A percentile compares a stretch with the other conserved stretches of the same genome.
phyloP scores from a whole-genome alignment of 2,329 filamentous ascomycete species.

The Microcyclospora pomicola region DNA sequence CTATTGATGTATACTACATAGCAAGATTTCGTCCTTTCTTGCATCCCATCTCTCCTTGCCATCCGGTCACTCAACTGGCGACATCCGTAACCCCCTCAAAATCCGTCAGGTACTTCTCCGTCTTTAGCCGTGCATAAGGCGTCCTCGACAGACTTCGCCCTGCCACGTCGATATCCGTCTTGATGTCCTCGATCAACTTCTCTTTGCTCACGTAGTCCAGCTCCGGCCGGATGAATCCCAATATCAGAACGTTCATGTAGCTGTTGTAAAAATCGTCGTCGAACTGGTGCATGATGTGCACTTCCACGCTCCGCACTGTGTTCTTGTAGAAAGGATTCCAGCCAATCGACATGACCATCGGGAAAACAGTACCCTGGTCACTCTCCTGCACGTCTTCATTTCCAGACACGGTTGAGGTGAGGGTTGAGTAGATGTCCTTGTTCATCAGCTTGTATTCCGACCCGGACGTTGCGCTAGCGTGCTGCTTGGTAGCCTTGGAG shows the following conservation, averaged over 20 bases:
- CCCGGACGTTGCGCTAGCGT: conserved; percentile 5
- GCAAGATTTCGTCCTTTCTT: not conserved
- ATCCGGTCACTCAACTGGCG: conserved; percentile 11
- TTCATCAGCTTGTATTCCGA: conserved; percentile 16
- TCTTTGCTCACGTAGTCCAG: conserved; percentile 77
- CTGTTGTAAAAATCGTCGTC: conserved; percentile 70
- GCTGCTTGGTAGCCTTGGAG: conserved; percentile 13
- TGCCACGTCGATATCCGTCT: conserved; percentile 74
- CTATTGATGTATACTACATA: not conserved
- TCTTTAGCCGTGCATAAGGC: conserved; percentile 42
- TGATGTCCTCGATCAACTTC: conserved; percentile 75
- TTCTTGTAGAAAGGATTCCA: conserved; percentile 99
- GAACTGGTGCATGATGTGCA: conserved; percentile 59
- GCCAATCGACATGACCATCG: conserved; percentile 87
- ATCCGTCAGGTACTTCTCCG: conserved; percentile 28
- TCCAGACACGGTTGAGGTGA: conserved; percentile 6
- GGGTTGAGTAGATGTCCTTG: conserved; percentile 6
- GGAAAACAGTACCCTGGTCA: conserved; percentile 41
- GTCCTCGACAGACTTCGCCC: conserved; percentile 54
- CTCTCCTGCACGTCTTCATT: conserved; percentile 2
- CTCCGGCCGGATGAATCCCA: conserved; percentile 82
- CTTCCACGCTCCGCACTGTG: conserved; percentile 57
- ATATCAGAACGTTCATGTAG: conserved; percentile 62
- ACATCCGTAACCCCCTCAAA: conserved; percentile 20
- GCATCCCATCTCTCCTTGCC: not conserved